Percentiles rank a stretch among this genome's conserved stretches.
phyloP scores from a whole-genome alignment of 2,329 filamentous ascomycete genomes.

The Colletotrichum gigasporum region DNA sequence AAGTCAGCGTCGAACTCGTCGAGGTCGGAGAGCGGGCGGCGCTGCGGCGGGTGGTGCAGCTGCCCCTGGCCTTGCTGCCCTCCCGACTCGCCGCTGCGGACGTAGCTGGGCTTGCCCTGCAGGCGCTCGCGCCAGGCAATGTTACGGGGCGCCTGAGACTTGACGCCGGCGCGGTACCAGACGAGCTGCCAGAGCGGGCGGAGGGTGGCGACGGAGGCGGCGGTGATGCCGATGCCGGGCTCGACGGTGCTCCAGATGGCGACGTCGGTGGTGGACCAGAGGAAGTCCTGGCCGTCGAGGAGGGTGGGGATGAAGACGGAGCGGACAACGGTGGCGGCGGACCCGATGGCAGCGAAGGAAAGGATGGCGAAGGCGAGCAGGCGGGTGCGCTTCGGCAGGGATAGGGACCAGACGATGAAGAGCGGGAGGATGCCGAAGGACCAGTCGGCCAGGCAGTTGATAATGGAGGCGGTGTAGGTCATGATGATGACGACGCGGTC shows the following conservation, averaged over 20 bases:
- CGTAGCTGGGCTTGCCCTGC: constrained; percentile 21
- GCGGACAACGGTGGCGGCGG: constrained; percentile 52
- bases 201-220: constrained; percentile 50
- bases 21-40: neutral
- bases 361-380: constrained; percentile 44
- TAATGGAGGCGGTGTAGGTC: constrained; percentile 48
- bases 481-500: constrained; percentile 37
- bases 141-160: constrained; percentile 8
- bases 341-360: constrained; percentile 44
- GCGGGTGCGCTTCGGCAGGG: constrained; percentile 50
- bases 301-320: constrained; percentile 51
- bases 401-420: constrained; percentile 50
- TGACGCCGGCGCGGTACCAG: constrained; percentile 10
- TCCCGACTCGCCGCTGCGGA: constrained; percentile 12
- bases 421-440: constrained; percentile 49
- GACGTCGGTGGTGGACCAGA: constrained; percentile 53
- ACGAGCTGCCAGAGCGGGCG: constrained; percentile 41
- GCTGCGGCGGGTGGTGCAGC: neutral
- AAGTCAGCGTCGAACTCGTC: neutral
- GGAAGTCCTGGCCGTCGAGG: constrained; percentile 48
- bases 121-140: constrained; percentile 16
- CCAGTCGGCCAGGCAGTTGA: constrained; percentile 51
- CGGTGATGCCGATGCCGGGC: constrained; percentile 51
- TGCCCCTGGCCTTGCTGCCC: too few species aligned
- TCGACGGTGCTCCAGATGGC: constrained; percentile 58